phyloP scores from a whole-genome alignment of 345 rosid species.

The Brassica napus region Da-Ae NC_063439.1:28869001-28869500 shows the following conservation, averaged over 20 bases:
- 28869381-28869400: constrained; percentile 62
- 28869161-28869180: constrained; percentile 61
- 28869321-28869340: constrained; percentile 56
- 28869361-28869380: constrained; percentile 49
- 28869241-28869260: constrained; percentile 85
- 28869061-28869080: constrained; percentile 82
- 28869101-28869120: constrained; percentile 78
- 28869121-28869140: constrained; percentile 61
- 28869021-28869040: constrained; percentile 64
- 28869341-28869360: constrained; percentile 57
- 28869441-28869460: constrained; percentile 87
- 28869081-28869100: constrained; percentile 73
- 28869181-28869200: constrained; percentile 79
- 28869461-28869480: constrained; percentile 61
- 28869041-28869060: constrained; percentile 72
- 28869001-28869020: constrained; percentile 45
- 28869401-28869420: constrained; percentile 63
- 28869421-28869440: constrained; percentile 84
- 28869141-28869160: constrained; percentile 64
- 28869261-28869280: constrained; percentile 65
- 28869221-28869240: constrained; percentile 87
- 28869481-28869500: constrained; percentile 85
- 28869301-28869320: constrained; percentile 49
- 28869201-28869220: constrained; percentile 99
- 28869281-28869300: constrained; percentile 47